Percentiles rank a stretch among this genome's conserved stretches.
Evolutionary conservation across 495 filamentous ascomycete genomes (phyloP).

Genomic region (Hypoxylon fuscum): DNA sequence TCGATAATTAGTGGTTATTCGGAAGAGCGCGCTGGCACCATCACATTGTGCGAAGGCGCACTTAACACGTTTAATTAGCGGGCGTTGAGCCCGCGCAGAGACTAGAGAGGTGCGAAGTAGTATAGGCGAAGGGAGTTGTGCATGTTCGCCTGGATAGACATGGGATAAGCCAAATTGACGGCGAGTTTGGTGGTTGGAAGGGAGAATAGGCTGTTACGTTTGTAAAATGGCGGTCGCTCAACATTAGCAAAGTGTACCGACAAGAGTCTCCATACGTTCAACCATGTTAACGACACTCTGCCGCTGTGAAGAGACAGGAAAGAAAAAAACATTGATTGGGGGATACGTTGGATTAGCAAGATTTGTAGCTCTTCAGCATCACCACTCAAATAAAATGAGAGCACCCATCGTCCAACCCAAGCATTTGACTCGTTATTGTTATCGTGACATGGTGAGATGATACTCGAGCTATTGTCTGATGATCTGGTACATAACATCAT

Average conservation of each 20-base stretch:
- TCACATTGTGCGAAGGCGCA: constrained; percentile 2
- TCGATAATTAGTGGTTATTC: constrained; percentile 8
- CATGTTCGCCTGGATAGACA: constrained; percentile 29
- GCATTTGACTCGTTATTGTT: not conserved
- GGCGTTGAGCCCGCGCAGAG: not conserved
- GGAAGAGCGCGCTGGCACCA: constrained; percentile 12
- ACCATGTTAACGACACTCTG: constrained; percentile 9
- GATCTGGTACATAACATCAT: no score
- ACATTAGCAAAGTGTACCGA: constrained; percentile 1
- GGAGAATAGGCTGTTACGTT: constrained; percentile 6
- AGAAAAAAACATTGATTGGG: constrained; percentile 9
- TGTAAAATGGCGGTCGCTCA: constrained; percentile 8
- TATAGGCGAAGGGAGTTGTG: constrained; percentile 11
- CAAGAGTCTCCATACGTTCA: constrained; percentile 8
- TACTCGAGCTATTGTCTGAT: no score
- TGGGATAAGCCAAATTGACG: constrained; percentile 18
- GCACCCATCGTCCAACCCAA: constrained; percentile 24
- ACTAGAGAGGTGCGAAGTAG: not conserved
- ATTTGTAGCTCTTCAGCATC: constrained; percentile 32
- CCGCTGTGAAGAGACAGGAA: constrained; percentile 9
- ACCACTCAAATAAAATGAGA: constrained; percentile 34
- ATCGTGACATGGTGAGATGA: no score
- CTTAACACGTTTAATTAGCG: constrained; percentile 23
- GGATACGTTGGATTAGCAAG: constrained; percentile 30
- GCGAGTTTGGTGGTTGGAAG: constrained; percentile 2